Conservation (phyloP, 345 rosid species). For the Linum lewisii region DNA sequence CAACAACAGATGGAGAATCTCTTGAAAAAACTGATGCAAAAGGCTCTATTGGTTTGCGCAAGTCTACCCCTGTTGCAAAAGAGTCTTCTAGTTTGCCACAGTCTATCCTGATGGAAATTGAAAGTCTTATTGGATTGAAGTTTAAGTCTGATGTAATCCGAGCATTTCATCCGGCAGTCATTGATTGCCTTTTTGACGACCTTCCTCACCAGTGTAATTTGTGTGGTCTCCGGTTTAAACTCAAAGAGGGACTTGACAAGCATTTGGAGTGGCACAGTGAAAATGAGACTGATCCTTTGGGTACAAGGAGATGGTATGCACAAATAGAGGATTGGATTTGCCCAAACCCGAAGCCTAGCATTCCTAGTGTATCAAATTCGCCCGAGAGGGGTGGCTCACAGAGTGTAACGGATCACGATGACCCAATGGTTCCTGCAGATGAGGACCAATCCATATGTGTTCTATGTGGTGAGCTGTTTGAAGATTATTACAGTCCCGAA, state of each 20-base stretch:
- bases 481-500: slow-evolving; percentile 57
- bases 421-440: slow-evolving; percentile 57
- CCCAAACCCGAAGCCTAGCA: slow-evolving; percentile 39
- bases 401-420: slow-evolving; percentile 24
- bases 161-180: slow-evolving; percentile 64
- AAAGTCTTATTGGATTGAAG: slow-evolving; percentile 57
- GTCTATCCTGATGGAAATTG: slow-evolving; percentile 19
- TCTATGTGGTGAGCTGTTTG: slow-evolving; percentile 83
- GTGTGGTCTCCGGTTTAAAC: slow-evolving; percentile 69
- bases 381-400: slow-evolving; percentile 25
- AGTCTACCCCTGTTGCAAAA: slow-evolving; percentile 22
- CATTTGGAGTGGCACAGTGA: slow-evolving; percentile 74
- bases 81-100: slow-evolving; percentile 21
- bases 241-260: slow-evolving; percentile 47
- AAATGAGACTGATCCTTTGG: slow-evolving; percentile 27
- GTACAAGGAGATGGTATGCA: slow-evolving; percentile 64
- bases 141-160: slow-evolving; percentile 67
- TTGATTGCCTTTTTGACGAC: slow-evolving; percentile 50
- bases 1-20: slow-evolving; percentile 29
- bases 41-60: slow-evolving; percentile 15
- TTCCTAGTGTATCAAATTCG: slow-evolving; percentile 30
- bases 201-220: slow-evolving; percentile 62
- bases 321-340: slow-evolving; percentile 54
- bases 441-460: slow-evolving; percentile 78
- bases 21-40: slow-evolving; percentile 25